phyloP scores from a whole-genome alignment of 345 rosid species.

The Draba incana region DNA sequence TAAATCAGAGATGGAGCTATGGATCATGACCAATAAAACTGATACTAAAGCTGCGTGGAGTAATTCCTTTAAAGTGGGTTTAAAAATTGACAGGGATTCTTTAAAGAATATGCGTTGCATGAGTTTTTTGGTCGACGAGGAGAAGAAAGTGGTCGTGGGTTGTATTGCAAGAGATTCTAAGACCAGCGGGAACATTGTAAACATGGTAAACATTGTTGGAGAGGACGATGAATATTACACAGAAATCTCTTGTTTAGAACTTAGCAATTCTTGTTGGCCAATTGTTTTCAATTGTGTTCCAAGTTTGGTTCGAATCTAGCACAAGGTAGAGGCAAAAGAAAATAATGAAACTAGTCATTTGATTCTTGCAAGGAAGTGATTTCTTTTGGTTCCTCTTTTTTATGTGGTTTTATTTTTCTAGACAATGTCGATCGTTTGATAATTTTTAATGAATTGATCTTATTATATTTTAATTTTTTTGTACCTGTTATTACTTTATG shows the following conservation, averaged over 20 bases:
- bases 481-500: not conserved
- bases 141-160: not conserved
- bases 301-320: conserved; percentile 6
- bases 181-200: not conserved
- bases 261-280: not conserved
- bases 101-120: not conserved
- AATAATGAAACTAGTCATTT: no score
- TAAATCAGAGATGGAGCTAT: not conserved
- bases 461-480: no score
- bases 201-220: not conserved
- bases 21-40: not conserved
- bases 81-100: not conserved
- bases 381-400: no score
- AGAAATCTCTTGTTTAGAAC: not conserved
- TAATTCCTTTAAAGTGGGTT: not conserved
- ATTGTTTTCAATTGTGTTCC: not conserved
- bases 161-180: not conserved
- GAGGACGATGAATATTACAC: not conserved
- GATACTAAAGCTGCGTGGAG: not conserved
- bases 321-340: no score
- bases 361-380: no score
- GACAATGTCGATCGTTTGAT: not conserved
- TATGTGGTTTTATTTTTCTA: not conserved
- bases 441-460: no score
- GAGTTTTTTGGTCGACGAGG: not conserved